Evolutionary conservation across 139 green algal genomes (phyloP).

Genomic region (Chlorella sp.): DNA sequence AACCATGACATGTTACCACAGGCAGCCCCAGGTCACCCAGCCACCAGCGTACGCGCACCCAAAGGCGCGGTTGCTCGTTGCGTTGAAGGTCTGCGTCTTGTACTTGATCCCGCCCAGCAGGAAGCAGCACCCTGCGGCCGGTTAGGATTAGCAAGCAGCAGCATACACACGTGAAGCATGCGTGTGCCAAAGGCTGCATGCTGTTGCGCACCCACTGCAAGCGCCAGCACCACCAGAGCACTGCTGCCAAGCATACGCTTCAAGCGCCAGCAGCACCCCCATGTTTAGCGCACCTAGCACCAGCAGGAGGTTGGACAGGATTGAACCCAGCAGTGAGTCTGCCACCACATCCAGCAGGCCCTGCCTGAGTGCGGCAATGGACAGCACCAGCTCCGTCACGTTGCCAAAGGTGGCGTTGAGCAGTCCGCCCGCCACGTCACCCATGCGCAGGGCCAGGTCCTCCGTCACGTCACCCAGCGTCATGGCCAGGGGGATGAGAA

Average conservation of each 20-base stretch:
- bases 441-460: conserved; percentile 75
- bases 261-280: not conserved
- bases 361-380: conserved; percentile 62
- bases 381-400: conserved; percentile 84
- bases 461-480: conserved; percentile 82
- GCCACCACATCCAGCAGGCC: conserved; percentile 75
- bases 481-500: not conserved
- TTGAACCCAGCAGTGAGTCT: conserved; percentile 74
- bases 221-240: not conserved
- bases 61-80: conserved; percentile 24
- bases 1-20: too few species aligned
- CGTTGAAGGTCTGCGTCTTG: conserved; percentile 72
- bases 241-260: not conserved
- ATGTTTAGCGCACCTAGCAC: conserved; percentile 58
- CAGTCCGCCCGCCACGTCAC: conserved; percentile 35
- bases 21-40: too few species aligned
- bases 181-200: not conserved
- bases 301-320: conserved; percentile 87
- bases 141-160: not conserved
- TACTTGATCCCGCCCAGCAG: conserved; percentile 67
- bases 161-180: not conserved
- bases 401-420: conserved; percentile 28
- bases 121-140: conserved; percentile 57
- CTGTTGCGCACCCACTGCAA: too few species aligned
- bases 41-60: too few species aligned